phyloP scores from a whole-genome alignment of 805 yeast genomes.

The Hanseniaspora jakobsenii region DNA sequence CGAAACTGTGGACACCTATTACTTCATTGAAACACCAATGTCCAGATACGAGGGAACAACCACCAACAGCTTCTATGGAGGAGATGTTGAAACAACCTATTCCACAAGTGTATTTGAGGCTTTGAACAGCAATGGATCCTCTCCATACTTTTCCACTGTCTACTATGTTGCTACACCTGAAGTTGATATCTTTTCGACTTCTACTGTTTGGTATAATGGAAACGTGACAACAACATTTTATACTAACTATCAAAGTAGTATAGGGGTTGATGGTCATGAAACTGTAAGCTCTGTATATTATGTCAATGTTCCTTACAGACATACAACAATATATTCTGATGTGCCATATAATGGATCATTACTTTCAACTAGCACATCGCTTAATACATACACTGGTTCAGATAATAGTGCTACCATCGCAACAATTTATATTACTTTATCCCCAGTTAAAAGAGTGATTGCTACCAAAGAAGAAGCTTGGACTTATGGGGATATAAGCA shows the following conservation, averaged over 20 bases:
- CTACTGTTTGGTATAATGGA: not conserved
- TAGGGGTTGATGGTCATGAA: slow-evolving; percentile 6
- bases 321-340: slow-evolving; percentile 1
- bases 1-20: slow-evolving; percentile 11
- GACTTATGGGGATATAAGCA: slow-evolving; percentile 1
- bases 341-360: too few species aligned
- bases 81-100: slow-evolving; percentile 9
- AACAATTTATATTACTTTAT: slow-evolving; percentile 6
- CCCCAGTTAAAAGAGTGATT: slow-evolving; percentile 4
- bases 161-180: slow-evolving; percentile 1
- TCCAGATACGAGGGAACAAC: not conserved
- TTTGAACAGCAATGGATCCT: slow-evolving; percentile 8
- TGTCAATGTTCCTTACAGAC: slow-evolving; percentile 4
- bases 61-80: slow-evolving; percentile 9
- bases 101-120: slow-evolving; percentile 13
- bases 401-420: not conserved
- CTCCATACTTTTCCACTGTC: slow-evolving; percentile 14
- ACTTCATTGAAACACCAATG: slow-evolving; percentile 17
- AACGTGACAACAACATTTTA: slow-evolving; percentile 1
- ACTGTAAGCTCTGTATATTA: slow-evolving; percentile 8
- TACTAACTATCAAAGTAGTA: slow-evolving; percentile 1
- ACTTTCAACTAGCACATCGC: too few species aligned
- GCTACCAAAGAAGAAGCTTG: not conserved
- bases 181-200: not conserved
- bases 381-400: slow-evolving; percentile 4